A percentile compares a stretch with the other conserved stretches of the same genome.
These are phyloP conservation scores for Immersiporthe knoxdaviesiana DNA, from an alignment of 2,329 filamentous ascomycete species.

Conservation along the genomic window DNA sequence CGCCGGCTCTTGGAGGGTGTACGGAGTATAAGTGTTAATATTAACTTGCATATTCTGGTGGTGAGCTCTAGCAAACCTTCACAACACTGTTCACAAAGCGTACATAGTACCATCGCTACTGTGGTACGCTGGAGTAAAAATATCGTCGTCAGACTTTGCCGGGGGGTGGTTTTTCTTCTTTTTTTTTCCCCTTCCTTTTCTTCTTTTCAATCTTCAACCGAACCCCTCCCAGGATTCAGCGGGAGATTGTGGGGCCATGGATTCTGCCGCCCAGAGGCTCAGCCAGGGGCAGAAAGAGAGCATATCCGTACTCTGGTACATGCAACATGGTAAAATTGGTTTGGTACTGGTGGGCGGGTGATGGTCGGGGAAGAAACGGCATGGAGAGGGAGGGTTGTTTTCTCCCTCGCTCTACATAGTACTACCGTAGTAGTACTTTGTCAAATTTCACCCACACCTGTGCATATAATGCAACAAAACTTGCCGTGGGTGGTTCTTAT, in stretches of 20 bases:
- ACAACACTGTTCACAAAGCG: not conserved
- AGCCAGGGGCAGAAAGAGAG: not conserved
- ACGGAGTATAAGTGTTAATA: not conserved
- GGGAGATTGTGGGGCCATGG: constrained; percentile 1
- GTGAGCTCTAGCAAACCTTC: not conserved
- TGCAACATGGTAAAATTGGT: too few relatives aligned
- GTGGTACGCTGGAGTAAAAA: not conserved
- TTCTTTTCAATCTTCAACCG: not conserved
- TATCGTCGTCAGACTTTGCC: not conserved
- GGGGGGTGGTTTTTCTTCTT: not conserved
- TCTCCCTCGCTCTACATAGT: too few relatives aligned
- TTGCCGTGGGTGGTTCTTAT: too few relatives aligned
- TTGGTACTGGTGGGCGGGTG: too few relatives aligned
- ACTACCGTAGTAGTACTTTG: too few relatives aligned
- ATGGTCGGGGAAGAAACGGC: not conserved
- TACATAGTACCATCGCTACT: not conserved
- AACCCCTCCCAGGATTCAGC: not conserved
- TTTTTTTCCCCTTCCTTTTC: not conserved
- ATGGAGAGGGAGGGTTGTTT: too few relatives aligned
- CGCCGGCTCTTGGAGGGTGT: too few relatives aligned
- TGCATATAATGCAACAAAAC: too few relatives aligned
- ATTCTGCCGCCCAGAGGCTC: not conserved
- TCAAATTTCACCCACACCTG: too few relatives aligned
- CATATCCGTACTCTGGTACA: too few relatives aligned
- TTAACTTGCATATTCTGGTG: not conserved